Base-by-base conservation (phyloP, 345 rosid genomes). In the Barbarea vulgaris region DNA sequence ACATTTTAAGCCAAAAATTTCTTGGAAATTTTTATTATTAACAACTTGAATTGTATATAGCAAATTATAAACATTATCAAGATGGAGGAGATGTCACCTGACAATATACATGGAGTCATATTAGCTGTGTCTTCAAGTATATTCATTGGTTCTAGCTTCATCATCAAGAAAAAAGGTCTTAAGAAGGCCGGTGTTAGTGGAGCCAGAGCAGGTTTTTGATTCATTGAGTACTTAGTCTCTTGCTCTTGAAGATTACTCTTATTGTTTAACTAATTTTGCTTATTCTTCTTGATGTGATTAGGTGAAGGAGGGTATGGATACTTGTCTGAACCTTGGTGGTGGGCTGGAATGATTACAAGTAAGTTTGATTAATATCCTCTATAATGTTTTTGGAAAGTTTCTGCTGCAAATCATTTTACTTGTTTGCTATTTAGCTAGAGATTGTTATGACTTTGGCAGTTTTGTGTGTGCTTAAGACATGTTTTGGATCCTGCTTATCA, bases 131-230 rank as follows among this genome's bases (percentile, higher is more conserved):
- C 98, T 28, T 91, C 96, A 3, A 91, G 97, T 85, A 74, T 91
- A 34, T 93, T 93, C 28, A 93, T 93, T 31, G 97, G 97, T 27
- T 88, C 97, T 44, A 93, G 98, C 84, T 93, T 89, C 79, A 93
- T 93, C 77, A 60, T 93, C 68, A 93, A 93, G 90, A 93, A 93
- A 72, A 86, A 89, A 73, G 98, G 98, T 51, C 89, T 93, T 50
- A 83, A 81, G 59, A 89, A 85, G 50, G 92, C 96, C 0, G 93
- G 91, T 39, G 50, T 53, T 3, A 73, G 61, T 6, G 98, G 98
- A 46, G 81, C 79, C 52, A 64, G 97, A 75, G 96, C 97, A 82
- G 93, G 97, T 88, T 61, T 17, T 1, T 61, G 31, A 13, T 60
- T 21, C n/a, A 7, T 13, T 36, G 7, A 36, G 31, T 3, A 60